Evolutionary conservation across 2,329 filamentous ascomycete genomes (phyloP).

Genomic region (Didymella arachidicola): DNA sequence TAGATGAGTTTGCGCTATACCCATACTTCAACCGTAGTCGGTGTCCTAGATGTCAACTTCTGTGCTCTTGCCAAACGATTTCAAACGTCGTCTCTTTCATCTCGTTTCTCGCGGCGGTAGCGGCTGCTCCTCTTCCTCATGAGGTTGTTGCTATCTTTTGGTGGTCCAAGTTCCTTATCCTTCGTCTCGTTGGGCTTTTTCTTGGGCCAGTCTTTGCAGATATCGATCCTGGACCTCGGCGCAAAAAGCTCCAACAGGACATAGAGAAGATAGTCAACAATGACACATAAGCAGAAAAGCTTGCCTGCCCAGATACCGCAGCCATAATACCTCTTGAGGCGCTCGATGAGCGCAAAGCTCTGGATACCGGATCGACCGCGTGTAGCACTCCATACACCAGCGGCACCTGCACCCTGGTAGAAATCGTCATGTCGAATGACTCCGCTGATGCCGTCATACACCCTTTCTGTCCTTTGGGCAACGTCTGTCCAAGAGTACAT

Average conservation of each 20-base stretch:
- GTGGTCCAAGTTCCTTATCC: constrained; percentile 21
- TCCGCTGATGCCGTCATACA: constrained; percentile 92
- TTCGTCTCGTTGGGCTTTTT: constrained; percentile 58
- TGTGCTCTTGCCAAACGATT: neutral
- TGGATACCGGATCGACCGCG: constrained; percentile 74
- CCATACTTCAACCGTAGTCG: constrained; percentile 26
- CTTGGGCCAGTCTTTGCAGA: constrained; percentile 89
- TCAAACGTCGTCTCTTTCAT: constrained; percentile 32
- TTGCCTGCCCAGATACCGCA: constrained; percentile 99
- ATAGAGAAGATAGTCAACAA: constrained; percentile 93
- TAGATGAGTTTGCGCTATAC: constrained; percentile 26
- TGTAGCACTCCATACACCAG: constrained; percentile 71
- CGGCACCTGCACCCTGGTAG: constrained; percentile 79
- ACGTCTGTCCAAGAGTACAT: constrained; percentile 99
- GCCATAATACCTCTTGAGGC: constrained; percentile 94
- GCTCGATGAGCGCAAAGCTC: constrained; percentile 91
- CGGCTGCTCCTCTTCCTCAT: constrained; percentile 40
- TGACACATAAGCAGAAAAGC: constrained; percentile 91
- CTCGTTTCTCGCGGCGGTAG: constrained; percentile 36
- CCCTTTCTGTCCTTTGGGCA: constrained; percentile 88
- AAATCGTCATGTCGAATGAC: constrained; percentile 86
- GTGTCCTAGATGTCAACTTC: neutral
- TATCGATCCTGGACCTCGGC: constrained; percentile 84
- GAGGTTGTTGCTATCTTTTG: constrained; percentile 22
- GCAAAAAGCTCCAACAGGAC: constrained; percentile 87